Evolutionary conservation across 495 filamentous ascomycete species (phyloP), one percentile per base, ranked within the genome.

Genomic region (Filosporella fistucella): DNA sequence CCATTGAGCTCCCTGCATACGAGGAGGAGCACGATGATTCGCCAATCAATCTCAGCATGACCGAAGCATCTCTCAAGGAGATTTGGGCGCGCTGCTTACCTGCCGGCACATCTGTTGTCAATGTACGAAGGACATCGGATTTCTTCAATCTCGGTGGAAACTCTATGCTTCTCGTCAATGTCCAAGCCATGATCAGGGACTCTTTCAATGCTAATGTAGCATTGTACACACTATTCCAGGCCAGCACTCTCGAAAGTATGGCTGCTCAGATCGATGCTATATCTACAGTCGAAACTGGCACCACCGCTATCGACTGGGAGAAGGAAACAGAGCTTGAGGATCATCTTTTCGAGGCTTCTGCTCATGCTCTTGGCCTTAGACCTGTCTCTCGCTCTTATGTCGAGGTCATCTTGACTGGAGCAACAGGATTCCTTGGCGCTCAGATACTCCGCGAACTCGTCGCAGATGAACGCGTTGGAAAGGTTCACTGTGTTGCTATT

Each of bases 81-180:
- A n/a, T 42, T 12, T 42, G 39, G 39, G 2, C 3, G 2, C 3
- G 13, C 4, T 11, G 25, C 5, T 5, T 36, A 14, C 33, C 33
- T 36, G 7, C 6, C 22, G 11, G n/a, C 13, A 28, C 17, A 6
- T 14, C 7, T 18, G 10, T 26, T 25, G 4, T 6, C n/a, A n/a
- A 30, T 14, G 42, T 56, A 23, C 21, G 32, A 10, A 1, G 1
- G 4, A 16, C 21, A 6, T 38, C 65, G 0, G 62, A 66, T 32
- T 72, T 70, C 51, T 70, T 72, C 60, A 42, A 57, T 32, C 48
- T 64, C 10, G 68, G 68, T 9, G 68, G 68, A 2, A 65, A 49
- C 13, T 72, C 68, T 0, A 35, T 69, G 11, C 35, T 60, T 7
- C 46, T 69, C 2, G 37, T 72, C 32, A 30, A 45, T 0, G 53